These are phyloP conservation scores for Xylaria flabelliformis DNA, from an alignment of 495 filamentous ascomycete species.

Conservation along the genomic window DNA sequence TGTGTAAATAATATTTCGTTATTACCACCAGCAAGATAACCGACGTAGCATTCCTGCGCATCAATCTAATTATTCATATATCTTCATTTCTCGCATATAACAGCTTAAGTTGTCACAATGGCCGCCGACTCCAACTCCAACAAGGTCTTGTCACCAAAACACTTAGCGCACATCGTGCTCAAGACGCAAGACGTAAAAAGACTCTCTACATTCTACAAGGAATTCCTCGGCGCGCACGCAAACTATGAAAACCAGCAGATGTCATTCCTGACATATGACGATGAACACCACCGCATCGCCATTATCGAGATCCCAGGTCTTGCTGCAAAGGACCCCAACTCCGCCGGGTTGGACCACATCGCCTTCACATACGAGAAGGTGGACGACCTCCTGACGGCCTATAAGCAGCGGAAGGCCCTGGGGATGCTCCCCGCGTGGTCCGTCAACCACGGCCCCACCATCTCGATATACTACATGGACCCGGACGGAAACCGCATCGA, in stretches of 20 bases:
- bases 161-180: slow-evolving; percentile 40
- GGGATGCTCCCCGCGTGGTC: slow-evolving; percentile 50
- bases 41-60: not conserved
- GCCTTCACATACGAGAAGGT: slow-evolving; percentile 47
- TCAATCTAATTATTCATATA: not conserved
- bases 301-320: slow-evolving; percentile 39
- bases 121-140: slow-evolving; percentile 16
- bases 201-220: slow-evolving; percentile 47
- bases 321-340: slow-evolving; percentile 25
- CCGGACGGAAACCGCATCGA: slow-evolving; percentile 57
- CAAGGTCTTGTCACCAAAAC: slow-evolving; percentile 36
- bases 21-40: not conserved
- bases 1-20: not conserved
- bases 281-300: slow-evolving; percentile 57
- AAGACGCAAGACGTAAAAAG: slow-evolving; percentile 35
- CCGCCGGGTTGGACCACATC: slow-evolving; percentile 49
- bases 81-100: not conserved
- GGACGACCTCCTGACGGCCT: slow-evolving; percentile 40
- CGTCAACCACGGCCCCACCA: slow-evolving; percentile 54
- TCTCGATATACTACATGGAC: slow-evolving; percentile 47
- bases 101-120: slow-evolving; percentile 23
- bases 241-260: slow-evolving; percentile 31
- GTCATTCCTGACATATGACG: slow-evolving; percentile 52
- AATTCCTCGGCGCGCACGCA: slow-evolving; percentile 42
- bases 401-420: slow-evolving; percentile 41